Evolutionary conservation across 352 stramenopile species (phyloP).

Genomic region (Phytophthora podocarpi): DNA sequence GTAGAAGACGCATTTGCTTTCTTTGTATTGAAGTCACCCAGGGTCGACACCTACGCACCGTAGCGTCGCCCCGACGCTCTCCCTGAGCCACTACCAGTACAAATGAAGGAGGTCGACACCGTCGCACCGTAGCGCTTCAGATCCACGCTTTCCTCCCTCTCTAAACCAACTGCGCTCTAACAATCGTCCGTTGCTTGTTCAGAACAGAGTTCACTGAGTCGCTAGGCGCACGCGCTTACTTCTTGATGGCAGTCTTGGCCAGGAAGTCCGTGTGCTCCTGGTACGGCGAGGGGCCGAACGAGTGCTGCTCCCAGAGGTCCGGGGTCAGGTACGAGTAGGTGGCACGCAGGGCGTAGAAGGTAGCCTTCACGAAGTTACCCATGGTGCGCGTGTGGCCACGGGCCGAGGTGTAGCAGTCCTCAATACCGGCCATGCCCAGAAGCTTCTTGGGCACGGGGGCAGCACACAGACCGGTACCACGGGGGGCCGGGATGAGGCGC

Average conservation of each 20-base stretch:
- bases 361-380: slow-evolving; percentile 99
- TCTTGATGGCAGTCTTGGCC: slow-evolving; percentile 94
- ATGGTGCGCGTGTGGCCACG: slow-evolving; percentile 98
- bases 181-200: slow-evolving; percentile 37
- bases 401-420: slow-evolving; percentile 98
- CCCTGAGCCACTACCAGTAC: slow-evolving; percentile 42
- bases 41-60: slow-evolving; percentile 92
- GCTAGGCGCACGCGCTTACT: slow-evolving; percentile 56
- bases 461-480: slow-evolving; percentile 99
- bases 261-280: slow-evolving; percentile 99
- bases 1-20: slow-evolving; percentile 26
- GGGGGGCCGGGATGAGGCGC: slow-evolving; percentile 98
- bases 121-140: slow-evolving; percentile 90
- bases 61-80: slow-evolving; percentile 89
- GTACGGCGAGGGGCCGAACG: slow-evolving; percentile 93
- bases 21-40: slow-evolving; percentile 34
- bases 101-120: slow-evolving; percentile 87
- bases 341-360: slow-evolving; percentile 97
- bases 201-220: slow-evolving; percentile 33
- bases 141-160: slow-evolving; percentile 74
- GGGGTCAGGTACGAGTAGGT: slow-evolving; percentile 99
- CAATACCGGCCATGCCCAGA: slow-evolving; percentile 98
- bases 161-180: slow-evolving; percentile 28
- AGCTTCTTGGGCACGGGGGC: slow-evolving; percentile 99
- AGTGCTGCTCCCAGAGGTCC: slow-evolving; percentile 98